phyloP scores from a whole-genome alignment of 352 stramenopile species.

The Lagenidium sp. region DNA sequence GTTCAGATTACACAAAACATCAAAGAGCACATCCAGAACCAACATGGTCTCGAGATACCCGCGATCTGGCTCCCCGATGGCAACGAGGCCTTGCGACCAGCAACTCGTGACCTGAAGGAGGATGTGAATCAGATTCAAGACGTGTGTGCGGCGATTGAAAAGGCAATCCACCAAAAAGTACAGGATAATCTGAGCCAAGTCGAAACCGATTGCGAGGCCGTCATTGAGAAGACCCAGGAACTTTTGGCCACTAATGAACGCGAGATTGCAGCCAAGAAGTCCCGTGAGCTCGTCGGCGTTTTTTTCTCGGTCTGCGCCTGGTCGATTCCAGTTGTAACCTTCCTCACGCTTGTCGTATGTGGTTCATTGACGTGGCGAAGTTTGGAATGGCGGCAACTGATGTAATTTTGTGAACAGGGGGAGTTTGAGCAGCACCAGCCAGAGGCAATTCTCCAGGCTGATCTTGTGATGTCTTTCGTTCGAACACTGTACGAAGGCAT shows the following conservation, averaged over 20 bases:
- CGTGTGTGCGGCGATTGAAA: slow-evolving; percentile 27
- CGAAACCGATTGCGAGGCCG: slow-evolving; percentile 27
- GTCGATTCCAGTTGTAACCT: slow-evolving; percentile 30
- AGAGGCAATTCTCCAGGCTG: slow-evolving; percentile 18
- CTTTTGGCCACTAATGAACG: slow-evolving; percentile 28
- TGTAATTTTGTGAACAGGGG: slow-evolving; percentile 12
- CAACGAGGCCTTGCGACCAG: not conserved
- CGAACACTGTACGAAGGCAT: slow-evolving; percentile 20
- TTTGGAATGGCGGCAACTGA: no score
- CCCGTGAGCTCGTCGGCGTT: slow-evolving; percentile 28
- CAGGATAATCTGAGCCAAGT: slow-evolving; percentile 55
- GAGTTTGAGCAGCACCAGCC: slow-evolving; percentile 31
- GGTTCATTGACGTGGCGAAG: no score
- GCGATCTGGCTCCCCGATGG: slow-evolving; percentile 35
- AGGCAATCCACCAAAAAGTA: slow-evolving; percentile 59
- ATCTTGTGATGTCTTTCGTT: slow-evolving; percentile 31
- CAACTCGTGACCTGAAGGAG: slow-evolving; percentile 9
- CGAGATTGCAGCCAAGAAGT: slow-evolving; percentile 29
- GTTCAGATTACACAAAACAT: slow-evolving; percentile 62
- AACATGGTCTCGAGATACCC: slow-evolving; percentile 49
- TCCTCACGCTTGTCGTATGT: slow-evolving; percentile 31
- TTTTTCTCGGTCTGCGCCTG: slow-evolving; percentile 34
- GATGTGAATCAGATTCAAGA: slow-evolving; percentile 42
- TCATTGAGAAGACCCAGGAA: slow-evolving; percentile 18
- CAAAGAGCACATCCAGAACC: slow-evolving; percentile 58